Conservation (phyloP, 75 land plant species). For the Cunninghamia lanceolata region DNA sequence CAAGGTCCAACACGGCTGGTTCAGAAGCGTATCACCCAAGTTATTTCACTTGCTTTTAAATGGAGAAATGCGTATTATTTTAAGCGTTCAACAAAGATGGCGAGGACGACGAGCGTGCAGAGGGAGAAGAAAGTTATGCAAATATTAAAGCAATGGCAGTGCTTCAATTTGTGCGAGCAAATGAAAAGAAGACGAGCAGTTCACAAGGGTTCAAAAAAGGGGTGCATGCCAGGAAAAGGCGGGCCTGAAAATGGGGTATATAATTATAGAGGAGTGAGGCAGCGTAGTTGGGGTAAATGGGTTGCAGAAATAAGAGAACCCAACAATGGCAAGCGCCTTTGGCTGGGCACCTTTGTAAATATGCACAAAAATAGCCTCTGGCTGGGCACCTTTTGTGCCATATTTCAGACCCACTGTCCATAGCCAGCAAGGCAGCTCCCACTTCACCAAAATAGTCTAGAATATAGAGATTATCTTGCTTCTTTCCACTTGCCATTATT, state of each 20-base stretch:
- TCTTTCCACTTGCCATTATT: no score
- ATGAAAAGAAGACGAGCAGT: not conserved
- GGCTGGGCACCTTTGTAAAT: constrained; percentile 43
- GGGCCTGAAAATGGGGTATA: constrained; percentile 35
- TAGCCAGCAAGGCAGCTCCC: no score
- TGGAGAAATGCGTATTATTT: no score
- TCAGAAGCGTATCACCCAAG: no score
- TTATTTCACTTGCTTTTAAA: no score
- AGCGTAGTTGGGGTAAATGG: constrained; percentile 42
- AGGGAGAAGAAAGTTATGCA: not conserved
- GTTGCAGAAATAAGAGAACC: constrained; percentile 45
- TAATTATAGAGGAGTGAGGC: constrained; percentile 30
- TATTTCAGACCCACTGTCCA: no score
- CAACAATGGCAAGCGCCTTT: constrained; percentile 26
- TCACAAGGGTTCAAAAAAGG: constrained; percentile 28
- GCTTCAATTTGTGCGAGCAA: not conserved
- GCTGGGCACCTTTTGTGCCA: no score
- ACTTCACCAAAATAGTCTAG: no score
- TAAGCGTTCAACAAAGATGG: not conserved
- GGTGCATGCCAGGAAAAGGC: constrained; percentile 42
- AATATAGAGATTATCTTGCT: no score
- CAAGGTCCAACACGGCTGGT: no score
- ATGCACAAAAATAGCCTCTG: no score
- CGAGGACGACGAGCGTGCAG: not conserved
- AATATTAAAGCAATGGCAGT: not conserved